These are phyloP conservation scores for Linum lewisii DNA, from an alignment of 345 rosid species.

Conservation along the genomic window DNA sequence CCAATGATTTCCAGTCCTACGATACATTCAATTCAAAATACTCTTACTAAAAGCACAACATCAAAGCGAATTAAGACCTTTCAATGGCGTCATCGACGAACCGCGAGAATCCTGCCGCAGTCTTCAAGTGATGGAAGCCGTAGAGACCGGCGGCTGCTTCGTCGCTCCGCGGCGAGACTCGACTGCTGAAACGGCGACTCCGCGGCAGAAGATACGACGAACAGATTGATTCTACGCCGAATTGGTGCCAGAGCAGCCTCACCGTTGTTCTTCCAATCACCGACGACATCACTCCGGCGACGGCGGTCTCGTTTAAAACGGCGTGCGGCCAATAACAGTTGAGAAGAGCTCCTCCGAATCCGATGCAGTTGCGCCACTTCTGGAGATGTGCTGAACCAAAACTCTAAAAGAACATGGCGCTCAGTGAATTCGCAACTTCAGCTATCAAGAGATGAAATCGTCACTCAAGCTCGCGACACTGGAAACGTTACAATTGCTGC, in stretches of 20 bases:
- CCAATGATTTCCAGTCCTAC: neutral
- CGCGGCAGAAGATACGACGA: conserved; percentile 9
- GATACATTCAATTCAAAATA: neutral
- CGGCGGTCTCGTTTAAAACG: neutral
- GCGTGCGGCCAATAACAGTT: neutral
- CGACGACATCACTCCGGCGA: neutral
- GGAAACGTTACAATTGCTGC: too few relatives aligned
- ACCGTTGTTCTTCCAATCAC: neutral
- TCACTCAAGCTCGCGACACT: too few relatives aligned
- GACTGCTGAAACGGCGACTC: conserved; percentile 28
- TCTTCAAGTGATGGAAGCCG: conserved; percentile 61
- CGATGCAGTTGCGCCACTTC: too few relatives aligned
- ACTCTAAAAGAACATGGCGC: too few relatives aligned
- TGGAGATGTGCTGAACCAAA: too few relatives aligned
- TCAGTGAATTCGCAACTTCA: too few relatives aligned
- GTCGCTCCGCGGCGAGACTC: conserved; percentile 17
- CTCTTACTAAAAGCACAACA: too few relatives aligned
- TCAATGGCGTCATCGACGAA: conserved; percentile 90
- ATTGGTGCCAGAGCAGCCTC: neutral
- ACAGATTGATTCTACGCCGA: neutral
- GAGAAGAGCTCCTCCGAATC: too few relatives aligned
- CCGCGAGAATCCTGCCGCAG: conserved; percentile 68
- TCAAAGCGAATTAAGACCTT: conserved; percentile 26
- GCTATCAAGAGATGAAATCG: too few relatives aligned
- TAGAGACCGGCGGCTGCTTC: conserved; percentile 67